Evolutionary conservation across 495 filamentous ascomycete species (phyloP).

Genomic region (Tricharina praecox): DNA sequence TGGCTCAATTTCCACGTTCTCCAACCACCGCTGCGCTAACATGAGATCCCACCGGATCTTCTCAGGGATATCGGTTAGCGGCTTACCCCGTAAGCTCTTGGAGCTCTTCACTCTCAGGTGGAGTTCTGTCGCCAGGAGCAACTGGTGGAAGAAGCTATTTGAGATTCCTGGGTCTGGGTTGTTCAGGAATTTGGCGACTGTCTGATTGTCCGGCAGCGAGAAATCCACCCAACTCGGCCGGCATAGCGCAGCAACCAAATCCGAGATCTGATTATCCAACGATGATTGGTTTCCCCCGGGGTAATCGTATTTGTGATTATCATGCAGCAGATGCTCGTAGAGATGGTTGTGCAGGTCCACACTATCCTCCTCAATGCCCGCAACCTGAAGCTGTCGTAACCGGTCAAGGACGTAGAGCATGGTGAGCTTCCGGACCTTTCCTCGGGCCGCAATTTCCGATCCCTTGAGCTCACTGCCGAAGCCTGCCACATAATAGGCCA

Average conservation of each 20-base stretch:
- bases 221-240: slow-evolving; percentile 52
- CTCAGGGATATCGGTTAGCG: slow-evolving; percentile 42
- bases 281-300: slow-evolving; percentile 32
- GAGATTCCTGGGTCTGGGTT: slow-evolving; percentile 30
- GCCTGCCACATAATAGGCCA: slow-evolving; percentile 30
- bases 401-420: slow-evolving; percentile 27
- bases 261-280: slow-evolving; percentile 49
- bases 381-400: slow-evolving; percentile 21
- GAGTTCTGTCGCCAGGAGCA: slow-evolving; percentile 51
- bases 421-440: slow-evolving; percentile 22
- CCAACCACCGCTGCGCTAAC: slow-evolving; percentile 49
- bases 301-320: slow-evolving; percentile 29
- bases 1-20: slow-evolving; percentile 44
- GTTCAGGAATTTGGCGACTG: slow-evolving; percentile 46
- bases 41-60: slow-evolving; percentile 53
- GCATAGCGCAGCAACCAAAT: slow-evolving; percentile 47
- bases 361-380: slow-evolving; percentile 22
- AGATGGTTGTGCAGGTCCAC: slow-evolving; percentile 23
- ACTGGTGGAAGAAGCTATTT: slow-evolving; percentile 53
- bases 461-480: slow-evolving; percentile 22
- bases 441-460: slow-evolving; percentile 17
- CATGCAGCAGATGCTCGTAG: slow-evolving; percentile 31
- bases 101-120: slow-evolving; percentile 36
- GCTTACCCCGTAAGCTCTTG: slow-evolving; percentile 18
- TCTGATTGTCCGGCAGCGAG: slow-evolving; percentile 43